Conservation (phyloP, 2,329 filamentous ascomycete genomes). For the Arachnomyces sp. region DNA sequence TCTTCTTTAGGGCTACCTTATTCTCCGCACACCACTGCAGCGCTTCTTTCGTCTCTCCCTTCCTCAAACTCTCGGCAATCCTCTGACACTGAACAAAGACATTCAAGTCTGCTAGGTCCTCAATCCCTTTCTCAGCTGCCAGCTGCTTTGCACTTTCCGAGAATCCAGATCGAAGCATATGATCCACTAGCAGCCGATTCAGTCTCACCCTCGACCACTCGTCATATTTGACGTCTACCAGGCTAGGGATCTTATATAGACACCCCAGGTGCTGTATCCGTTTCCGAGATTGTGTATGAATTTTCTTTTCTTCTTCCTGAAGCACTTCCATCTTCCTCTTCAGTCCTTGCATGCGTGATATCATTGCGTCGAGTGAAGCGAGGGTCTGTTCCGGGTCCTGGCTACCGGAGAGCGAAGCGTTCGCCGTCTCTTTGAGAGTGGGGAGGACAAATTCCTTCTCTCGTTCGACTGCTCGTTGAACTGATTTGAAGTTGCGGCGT, state of each 20-base stretch:
- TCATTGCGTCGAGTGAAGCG: conserved; percentile 73
- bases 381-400: conserved; percentile 64
- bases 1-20: conserved; percentile 83
- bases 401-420: conserved; percentile 57
- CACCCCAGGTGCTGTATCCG: conserved; percentile 74
- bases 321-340: conserved; percentile 77
- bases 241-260: conserved; percentile 67
- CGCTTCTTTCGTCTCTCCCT: conserved; percentile 67
- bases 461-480: conserved; percentile 43
- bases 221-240: conserved; percentile 92
- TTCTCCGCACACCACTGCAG: conserved; percentile 89
- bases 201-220: conserved; percentile 76
- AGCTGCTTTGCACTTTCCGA: conserved; percentile 67
- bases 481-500: conserved; percentile 85
- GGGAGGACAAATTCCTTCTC: conserved; percentile 41
- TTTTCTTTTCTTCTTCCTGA: conserved; percentile 68
- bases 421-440: conserved; percentile 46
- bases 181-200: conserved; percentile 83
- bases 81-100: conserved; percentile 77
- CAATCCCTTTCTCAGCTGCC: conserved; percentile 66
- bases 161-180: conserved; percentile 78
- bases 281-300: conserved; percentile 68
- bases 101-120: conserved; percentile 77
- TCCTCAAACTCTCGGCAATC: conserved; percentile 65
- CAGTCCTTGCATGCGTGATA: conserved; percentile 72